These are phyloP conservation scores for Exophiala spinifera DNA, from an alignment of 2,329 filamentous ascomycete species.

Conservation along the genomic window DNA sequence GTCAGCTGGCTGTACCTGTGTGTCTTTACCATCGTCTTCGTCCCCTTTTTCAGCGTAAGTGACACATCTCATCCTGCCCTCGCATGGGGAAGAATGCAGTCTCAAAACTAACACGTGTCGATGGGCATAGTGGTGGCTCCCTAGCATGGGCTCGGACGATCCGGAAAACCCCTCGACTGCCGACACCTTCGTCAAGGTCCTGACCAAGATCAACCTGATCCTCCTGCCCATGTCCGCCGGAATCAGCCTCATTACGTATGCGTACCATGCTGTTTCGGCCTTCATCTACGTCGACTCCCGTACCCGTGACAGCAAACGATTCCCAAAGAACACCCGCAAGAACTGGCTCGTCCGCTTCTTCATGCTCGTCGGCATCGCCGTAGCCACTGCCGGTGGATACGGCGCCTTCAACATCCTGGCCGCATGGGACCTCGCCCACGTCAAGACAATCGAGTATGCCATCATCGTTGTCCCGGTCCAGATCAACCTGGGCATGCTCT, in stretches of 20 bases:
- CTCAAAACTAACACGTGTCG: too few relatives aligned
- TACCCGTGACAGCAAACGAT: conserved; percentile 7
- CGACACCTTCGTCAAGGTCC: conserved; percentile 16
- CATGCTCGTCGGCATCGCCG: conserved; percentile 22
- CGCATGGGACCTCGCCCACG: conserved; percentile 24
- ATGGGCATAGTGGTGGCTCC: conserved; percentile 30
- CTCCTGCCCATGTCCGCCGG: conserved; percentile 25
- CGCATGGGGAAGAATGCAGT: too few relatives aligned
- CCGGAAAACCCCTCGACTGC: conserved; percentile 6
- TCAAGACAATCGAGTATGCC: conserved; percentile 26
- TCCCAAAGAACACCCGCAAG: conserved; percentile 24
- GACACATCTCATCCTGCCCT: too few relatives aligned
- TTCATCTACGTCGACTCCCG: conserved; percentile 28
- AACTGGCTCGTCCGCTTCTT: conserved; percentile 28
- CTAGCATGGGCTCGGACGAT: conserved; percentile 14
- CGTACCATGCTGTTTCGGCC: conserved; percentile 21
- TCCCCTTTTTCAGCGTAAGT: conserved; percentile 27
- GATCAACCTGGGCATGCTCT: conserved; percentile 26
- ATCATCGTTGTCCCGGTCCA: conserved; percentile 27
- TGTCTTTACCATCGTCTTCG: conserved; percentile 24
- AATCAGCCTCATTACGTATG: conserved; percentile 18
- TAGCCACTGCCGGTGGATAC: conserved; percentile 20
- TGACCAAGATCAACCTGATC: conserved; percentile 25
- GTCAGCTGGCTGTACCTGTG: conserved; percentile 29
- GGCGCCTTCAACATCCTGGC: conserved; percentile 24